These are phyloP conservation scores for Volvariella volvacea DNA, from an alignment of 1,284 basidiomycete genomes.

Conservation along the genomic window DNA sequence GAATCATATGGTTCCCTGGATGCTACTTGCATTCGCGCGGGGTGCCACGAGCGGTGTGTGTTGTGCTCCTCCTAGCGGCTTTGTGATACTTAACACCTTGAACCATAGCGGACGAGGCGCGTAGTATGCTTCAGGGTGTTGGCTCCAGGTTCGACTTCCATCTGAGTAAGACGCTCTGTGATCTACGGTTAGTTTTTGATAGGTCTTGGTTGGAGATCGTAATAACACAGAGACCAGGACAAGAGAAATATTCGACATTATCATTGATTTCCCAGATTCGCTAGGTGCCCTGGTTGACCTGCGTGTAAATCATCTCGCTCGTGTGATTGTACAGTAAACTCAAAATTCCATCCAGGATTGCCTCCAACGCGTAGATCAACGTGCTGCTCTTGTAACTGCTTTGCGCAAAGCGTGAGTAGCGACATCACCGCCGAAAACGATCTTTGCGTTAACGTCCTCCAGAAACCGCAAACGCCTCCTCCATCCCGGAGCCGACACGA, in stretches of 20 bases:
- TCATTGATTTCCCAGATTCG: slow-evolving; percentile 90
- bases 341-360: slow-evolving; percentile 47
- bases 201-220: background rate
- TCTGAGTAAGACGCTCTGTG: slow-evolving; percentile 82
- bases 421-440: background rate
- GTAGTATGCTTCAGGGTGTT: slow-evolving; percentile 70
- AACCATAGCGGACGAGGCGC: slow-evolving; percentile 57
- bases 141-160: slow-evolving; percentile 88
- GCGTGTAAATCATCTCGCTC: slow-evolving; percentile 39
- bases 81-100: slow-evolving; percentile 15
- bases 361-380: slow-evolving; percentile 72
- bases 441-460: too few species aligned
- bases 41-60: slow-evolving; percentile 49
- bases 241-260: slow-evolving; percentile 91
- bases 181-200: slow-evolving; percentile 60
- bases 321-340: background rate
- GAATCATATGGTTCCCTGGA: slow-evolving; percentile 75
- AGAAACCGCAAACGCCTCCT: slow-evolving; percentile 85
- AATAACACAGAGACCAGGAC: slow-evolving; percentile 41
- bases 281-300: slow-evolving; percentile 84
- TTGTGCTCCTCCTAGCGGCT: slow-evolving; percentile 8
- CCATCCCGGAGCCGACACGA: slow-evolving; percentile 95
- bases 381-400: slow-evolving; percentile 60
- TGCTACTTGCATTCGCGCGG: slow-evolving; percentile 71
- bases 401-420: slow-evolving; percentile 66